Evolutionary conservation across 805 yeast genomes (phyloP), one percentile per base, ranked within the genome.

Genomic region (Ogataea paraovalis): DNA sequence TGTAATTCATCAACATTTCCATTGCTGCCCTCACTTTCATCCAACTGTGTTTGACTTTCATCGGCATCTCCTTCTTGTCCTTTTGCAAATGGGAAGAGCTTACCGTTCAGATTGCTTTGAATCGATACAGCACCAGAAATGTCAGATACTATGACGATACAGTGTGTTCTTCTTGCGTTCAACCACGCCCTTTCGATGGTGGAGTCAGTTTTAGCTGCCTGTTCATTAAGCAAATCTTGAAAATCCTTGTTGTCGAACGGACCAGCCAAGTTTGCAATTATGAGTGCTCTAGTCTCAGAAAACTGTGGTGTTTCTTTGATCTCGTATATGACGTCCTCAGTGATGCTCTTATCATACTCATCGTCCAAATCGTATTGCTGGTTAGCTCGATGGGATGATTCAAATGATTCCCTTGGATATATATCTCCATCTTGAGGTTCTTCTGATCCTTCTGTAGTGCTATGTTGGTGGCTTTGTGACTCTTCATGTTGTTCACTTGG

Each of bases 131-230:
- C 76, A 7, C 78, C 76, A 23, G 67, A 67, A 45, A 68, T 67
- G 34, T 66, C 67, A 42, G 69, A 64, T 16, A 68, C 65, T 41
- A 74, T 59, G 21, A 74, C 72, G 27, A 72, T 68, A 27, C 71
- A 72, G 52, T 74, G 78, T 7, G 76, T 62, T 53, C 75, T 53
- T 32, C 64, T 54, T 38, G 64, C 53, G 50, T 70, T 73, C 44
- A 74, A 57, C 78, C 78, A 74, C 4, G 75, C 75, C 42, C 78
- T 57, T 50, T 73, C 77, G 23, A 74, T 59, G 2, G 52, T 51
- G 33, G 62, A 60, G 3, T 49, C 45, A 5, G 58, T 50, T 13
- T 49, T 51, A 20, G 60, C 47, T 3, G 71, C 67, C 42, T 67
- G 57, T 14, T 56, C 59, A 39, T 63, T 64, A 45, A 74, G 49